These are phyloP conservation scores for Eleusine indica DNA, from an alignment of 176 grass and related monocot genomes.

Conservation along the genomic window DNA sequence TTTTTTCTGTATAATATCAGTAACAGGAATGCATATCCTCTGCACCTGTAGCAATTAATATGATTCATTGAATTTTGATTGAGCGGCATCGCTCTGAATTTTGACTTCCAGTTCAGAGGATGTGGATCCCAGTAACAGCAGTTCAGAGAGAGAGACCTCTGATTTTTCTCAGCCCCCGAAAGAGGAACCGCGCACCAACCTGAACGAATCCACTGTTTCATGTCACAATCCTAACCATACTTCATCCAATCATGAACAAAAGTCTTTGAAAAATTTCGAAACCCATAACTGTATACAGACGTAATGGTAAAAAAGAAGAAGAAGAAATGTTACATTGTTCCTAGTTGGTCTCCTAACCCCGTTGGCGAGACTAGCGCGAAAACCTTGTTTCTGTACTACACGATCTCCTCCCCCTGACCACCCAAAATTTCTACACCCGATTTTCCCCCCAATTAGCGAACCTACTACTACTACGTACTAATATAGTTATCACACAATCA, in stretches of 20 bases:
- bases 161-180: background rate
- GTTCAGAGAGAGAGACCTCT: too few relatives aligned
- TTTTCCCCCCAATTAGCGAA: conserved; percentile 22
- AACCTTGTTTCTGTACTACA: background rate
- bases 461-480: background rate
- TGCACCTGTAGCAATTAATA: too few relatives aligned
- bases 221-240: background rate
- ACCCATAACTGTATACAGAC: conserved; percentile 9
- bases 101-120: too few relatives aligned
- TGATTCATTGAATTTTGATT: too few relatives aligned
- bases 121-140: too few relatives aligned
- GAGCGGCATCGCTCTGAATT: too few relatives aligned
- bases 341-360: background rate
- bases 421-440: conserved; percentile 36
- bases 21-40: too few relatives aligned
- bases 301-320: background rate
- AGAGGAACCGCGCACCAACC: background rate
- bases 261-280: background rate
- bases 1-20: too few relatives aligned
- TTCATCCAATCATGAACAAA: background rate
- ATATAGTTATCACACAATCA: conserved; percentile 4
- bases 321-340: background rate
- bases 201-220: background rate
- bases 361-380: conserved; percentile 11
- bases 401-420: background rate